Evolutionary conservation across 2,329 filamentous ascomycete genomes (phyloP).

Genomic region (Colletotrichum magnum): DNA sequence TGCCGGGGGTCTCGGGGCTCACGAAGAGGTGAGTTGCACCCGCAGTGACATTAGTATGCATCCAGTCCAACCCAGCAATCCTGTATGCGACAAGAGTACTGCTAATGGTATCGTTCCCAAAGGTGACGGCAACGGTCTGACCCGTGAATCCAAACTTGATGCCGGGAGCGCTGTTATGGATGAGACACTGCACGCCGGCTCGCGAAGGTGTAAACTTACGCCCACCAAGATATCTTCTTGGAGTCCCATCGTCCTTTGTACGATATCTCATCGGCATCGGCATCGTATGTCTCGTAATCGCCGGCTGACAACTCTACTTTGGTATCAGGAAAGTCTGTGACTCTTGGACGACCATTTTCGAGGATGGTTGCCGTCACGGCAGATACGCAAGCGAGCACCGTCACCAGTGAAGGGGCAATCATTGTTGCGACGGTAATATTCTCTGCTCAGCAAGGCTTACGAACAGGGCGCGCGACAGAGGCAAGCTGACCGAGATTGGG

Average conservation of each 20-base stretch:
- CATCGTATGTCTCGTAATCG: slow-evolving; percentile 60
- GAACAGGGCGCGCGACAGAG: not conserved
- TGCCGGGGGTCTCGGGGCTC: slow-evolving; percentile 58
- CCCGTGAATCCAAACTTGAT: slow-evolving; percentile 70
- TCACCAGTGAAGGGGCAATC: slow-evolving; percentile 23
- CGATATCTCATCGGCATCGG: slow-evolving; percentile 67
- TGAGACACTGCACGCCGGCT: slow-evolving; percentile 24
- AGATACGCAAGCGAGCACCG: slow-evolving; percentile 43
- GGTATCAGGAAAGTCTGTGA: slow-evolving; percentile 58
- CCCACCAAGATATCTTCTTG: slow-evolving; percentile 72
- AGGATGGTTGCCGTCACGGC: slow-evolving; percentile 50
- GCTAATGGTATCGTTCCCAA: slow-evolving; percentile 65
- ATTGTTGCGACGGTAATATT: slow-evolving; percentile 4
- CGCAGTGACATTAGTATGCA: slow-evolving; percentile 72
- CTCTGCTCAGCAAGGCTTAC: not conserved
- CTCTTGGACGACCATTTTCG: slow-evolving; percentile 58
- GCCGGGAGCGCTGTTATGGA: slow-evolving; percentile 59
- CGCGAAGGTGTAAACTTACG: slow-evolving; percentile 54
- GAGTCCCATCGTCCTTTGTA: slow-evolving; percentile 76
- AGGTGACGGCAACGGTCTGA: slow-evolving; percentile 65
- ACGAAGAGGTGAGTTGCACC: slow-evolving; percentile 70
- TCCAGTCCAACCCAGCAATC: slow-evolving; percentile 71
- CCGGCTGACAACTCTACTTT: slow-evolving; percentile 51
- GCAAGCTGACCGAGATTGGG: not conserved
- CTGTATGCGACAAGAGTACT: slow-evolving; percentile 70